These are phyloP conservation scores for Aurinia saxatilis DNA, from an alignment of 345 rosid genomes.

Conservation along the genomic window DNA sequence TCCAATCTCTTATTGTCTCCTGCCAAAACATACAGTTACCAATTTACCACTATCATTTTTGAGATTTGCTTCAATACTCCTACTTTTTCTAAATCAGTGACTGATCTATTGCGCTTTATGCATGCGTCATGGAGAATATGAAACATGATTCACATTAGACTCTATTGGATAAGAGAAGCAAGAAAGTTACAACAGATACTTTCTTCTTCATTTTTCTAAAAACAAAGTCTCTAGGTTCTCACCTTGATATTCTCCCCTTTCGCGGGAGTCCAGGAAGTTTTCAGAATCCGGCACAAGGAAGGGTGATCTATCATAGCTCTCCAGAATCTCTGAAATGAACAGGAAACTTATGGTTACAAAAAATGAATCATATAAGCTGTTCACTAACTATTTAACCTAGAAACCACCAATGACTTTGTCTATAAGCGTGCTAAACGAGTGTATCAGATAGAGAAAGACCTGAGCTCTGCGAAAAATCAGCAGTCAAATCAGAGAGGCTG, in stretches of 20 bases:
- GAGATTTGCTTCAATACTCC: neutral
- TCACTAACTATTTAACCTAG: neutral
- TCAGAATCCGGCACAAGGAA: constrained; percentile 50
- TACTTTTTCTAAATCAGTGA: neutral
- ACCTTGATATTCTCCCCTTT: constrained; percentile 61
- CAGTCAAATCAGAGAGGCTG: constrained; percentile 91
- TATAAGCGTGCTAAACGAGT: neutral
- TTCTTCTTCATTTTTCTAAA: neutral
- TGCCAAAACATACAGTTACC: constrained; percentile 29
- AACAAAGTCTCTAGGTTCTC: constrained; percentile 6
- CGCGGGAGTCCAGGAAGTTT: constrained; percentile 51
- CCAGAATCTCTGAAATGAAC: constrained; percentile 61
- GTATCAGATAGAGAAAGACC: constrained; percentile 39
- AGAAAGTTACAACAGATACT: neutral
- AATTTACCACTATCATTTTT: constrained; percentile 16
- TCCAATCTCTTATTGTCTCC: constrained; percentile 77
- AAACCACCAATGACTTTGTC: neutral
- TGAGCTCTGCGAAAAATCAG: constrained; percentile 85
- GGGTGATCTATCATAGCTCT: constrained; percentile 79
- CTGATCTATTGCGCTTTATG: neutral
- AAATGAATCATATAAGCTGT: neutral
- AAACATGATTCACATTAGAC: neutral
- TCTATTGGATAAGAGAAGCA: neutral
- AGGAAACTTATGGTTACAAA: constrained; percentile 10
- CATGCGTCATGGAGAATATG: neutral